These are phyloP conservation scores for Fusarium coffeatum DNA, from an alignment of 2,329 filamentous ascomycete genomes.

Conservation along the genomic window DNA sequence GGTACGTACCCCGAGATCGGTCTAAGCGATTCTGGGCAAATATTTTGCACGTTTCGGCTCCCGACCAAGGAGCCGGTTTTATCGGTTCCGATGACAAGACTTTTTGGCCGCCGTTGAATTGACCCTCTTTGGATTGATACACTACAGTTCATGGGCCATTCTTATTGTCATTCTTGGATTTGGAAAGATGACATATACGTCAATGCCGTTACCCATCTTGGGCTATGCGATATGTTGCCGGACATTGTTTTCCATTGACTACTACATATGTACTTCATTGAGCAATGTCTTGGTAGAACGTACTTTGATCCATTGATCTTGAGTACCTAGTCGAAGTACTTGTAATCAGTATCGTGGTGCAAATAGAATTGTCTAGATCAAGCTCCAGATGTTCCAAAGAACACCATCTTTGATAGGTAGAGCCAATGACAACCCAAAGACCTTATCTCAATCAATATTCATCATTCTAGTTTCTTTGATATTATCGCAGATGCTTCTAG, in stretches of 20 bases:
- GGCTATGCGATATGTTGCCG: slow-evolving; percentile 10
- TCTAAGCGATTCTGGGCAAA: slow-evolving; percentile 20
- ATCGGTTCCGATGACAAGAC: slow-evolving; percentile 28
- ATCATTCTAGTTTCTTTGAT: neutral
- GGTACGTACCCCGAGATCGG: neutral
- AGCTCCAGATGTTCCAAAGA: neutral
- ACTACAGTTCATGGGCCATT: slow-evolving; percentile 6
- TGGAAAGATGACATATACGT: neutral
- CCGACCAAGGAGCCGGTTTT: slow-evolving; percentile 8
- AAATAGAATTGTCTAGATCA: neutral
- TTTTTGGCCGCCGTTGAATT: neutral
- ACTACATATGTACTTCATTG: neutral
- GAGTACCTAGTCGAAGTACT: too few species aligned
- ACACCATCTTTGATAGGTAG: neutral
- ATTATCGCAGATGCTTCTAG: neutral
- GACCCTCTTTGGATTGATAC: neutral
- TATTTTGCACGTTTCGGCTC: slow-evolving; percentile 17
- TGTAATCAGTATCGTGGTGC: neutral
- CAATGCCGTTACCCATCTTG: neutral
- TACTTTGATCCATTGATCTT: neutral
- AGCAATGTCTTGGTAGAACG: neutral
- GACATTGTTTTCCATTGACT: slow-evolving; percentile 36
- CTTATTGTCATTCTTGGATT: neutral
- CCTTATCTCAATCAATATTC: neutral
- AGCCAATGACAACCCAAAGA: neutral